Conservation (phyloP, 2,329 filamentous ascomycete species). For the Colletotrichum sp. region DNA sequence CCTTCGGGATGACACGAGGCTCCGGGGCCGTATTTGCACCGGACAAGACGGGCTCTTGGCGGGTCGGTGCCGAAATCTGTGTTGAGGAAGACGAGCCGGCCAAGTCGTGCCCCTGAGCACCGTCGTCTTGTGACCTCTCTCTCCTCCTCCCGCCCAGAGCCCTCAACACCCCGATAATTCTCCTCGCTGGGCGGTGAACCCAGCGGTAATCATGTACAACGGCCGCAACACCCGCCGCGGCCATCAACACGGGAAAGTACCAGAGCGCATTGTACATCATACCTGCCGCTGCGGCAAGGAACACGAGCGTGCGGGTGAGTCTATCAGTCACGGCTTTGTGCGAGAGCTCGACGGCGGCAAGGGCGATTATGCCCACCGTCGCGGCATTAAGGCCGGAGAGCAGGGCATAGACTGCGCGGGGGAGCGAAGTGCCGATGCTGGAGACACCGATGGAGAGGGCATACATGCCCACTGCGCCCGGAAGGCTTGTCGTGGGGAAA, state of each 20-base stretch:
- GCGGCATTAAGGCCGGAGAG: conserved; percentile 71
- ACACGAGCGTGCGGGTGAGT: conserved; percentile 64
- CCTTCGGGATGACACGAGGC: conserved; percentile 30
- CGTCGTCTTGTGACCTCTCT: background rate
- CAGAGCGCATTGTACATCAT: conserved; percentile 71
- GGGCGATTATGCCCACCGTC: conserved; percentile 70
- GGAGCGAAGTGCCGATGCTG: conserved; percentile 59
- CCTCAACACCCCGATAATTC: conserved; percentile 10
- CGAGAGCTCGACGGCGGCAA: conserved; percentile 68
- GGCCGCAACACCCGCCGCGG: conserved; percentile 53
- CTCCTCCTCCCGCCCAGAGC: background rate
- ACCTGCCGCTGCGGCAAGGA: conserved; percentile 64
- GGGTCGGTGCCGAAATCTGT: background rate
- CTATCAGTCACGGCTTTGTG: conserved; percentile 68
- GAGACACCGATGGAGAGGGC: conserved; percentile 65
- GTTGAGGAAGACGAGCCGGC: background rate
- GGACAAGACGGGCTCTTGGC: background rate
- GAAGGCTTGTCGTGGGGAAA: conserved; percentile 50
- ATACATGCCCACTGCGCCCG: conserved; percentile 70
- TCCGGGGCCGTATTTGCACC: conserved; percentile 12
- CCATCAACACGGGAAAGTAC: conserved; percentile 71
- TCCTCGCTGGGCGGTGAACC: conserved; percentile 39
- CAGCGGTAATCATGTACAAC: conserved; percentile 59
- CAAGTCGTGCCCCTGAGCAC: background rate
- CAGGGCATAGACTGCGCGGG: conserved; percentile 65